Conservation (phyloP, 202 grass and related monocot species). For the Setaria italica region DNA sequence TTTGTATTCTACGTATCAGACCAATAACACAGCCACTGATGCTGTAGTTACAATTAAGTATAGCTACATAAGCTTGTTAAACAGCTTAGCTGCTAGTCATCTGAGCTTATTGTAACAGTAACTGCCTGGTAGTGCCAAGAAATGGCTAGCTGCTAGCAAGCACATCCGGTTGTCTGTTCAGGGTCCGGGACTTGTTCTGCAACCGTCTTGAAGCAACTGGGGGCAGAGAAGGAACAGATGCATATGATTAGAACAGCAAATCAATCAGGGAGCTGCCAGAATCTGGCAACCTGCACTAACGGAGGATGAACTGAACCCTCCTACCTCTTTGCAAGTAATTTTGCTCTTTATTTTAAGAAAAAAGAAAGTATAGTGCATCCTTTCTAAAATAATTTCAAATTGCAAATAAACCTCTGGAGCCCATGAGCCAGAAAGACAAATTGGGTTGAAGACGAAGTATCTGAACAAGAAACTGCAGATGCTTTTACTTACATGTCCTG, state of each 20-base stretch:
- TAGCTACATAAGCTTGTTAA: conserved; percentile 22
- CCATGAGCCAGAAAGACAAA: not conserved
- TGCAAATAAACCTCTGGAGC: not conserved
- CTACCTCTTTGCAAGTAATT: not conserved
- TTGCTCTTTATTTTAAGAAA: not conserved
- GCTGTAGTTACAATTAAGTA: conserved; percentile 18
- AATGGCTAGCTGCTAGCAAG: conserved; percentile 58
- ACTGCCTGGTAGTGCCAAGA: not conserved
- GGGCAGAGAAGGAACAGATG: conserved; percentile 24
- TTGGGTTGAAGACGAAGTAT: not conserved
- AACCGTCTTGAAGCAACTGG: conserved; percentile 83
- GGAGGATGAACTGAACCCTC: not conserved
- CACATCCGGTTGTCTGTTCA: conserved; percentile 73
- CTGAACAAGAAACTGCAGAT: not conserved
- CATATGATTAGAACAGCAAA: conserved; percentile 9
- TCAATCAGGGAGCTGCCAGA: not conserved
- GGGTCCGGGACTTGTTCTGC: conserved; percentile 59
- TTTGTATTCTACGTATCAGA: not conserved
- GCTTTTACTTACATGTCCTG: conserved; percentile 88
- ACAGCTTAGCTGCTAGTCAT: not conserved
- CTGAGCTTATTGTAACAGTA: conserved; percentile 42
- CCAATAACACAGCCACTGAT: not conserved
- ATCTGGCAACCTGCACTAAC: not conserved
- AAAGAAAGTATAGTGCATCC: not conserved
- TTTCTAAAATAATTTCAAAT: not conserved